Evolutionary conservation across 2,329 filamentous ascomycete genomes (phyloP).

Genomic region (Cryphonectria carpinicola): DNA sequence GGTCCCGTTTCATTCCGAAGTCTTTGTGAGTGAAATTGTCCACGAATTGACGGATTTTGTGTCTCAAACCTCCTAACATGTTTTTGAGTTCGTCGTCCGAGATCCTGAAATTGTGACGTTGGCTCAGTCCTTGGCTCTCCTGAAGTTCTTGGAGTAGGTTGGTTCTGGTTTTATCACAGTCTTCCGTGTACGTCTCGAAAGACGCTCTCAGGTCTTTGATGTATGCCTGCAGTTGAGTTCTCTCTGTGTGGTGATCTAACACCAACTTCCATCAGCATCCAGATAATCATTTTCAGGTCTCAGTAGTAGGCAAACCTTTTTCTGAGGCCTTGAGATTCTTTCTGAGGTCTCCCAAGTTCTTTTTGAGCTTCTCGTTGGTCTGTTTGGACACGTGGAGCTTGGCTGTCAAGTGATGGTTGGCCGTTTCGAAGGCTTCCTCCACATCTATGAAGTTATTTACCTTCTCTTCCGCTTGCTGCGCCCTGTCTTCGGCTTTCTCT

Average conservation of each 20-base stretch:
- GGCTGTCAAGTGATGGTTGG: background rate
- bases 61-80: conserved; percentile 20
- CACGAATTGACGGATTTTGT: conserved; percentile 29
- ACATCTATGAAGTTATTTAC: background rate
- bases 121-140: conserved; percentile 5
- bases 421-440: background rate
- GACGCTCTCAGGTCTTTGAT: background rate
- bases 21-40: background rate
- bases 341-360: background rate
- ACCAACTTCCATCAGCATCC: background rate
- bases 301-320: background rate
- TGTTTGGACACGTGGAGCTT: background rate
- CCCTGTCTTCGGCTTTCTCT: background rate
- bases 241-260: background rate
- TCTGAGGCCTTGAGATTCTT: background rate
- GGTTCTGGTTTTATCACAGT: background rate
- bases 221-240: background rate
- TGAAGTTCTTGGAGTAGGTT: conserved; percentile 14
- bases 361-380: background rate
- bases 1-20: background rate
- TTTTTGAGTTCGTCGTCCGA: conserved; percentile 27
- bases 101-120: conserved; percentile 10
- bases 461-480: background rate
- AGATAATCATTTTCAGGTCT: background rate
- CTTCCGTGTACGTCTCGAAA: background rate